phyloP scores from a whole-genome alignment of 2,329 filamentous ascomycete species.

The Beauveria australis region DNA sequence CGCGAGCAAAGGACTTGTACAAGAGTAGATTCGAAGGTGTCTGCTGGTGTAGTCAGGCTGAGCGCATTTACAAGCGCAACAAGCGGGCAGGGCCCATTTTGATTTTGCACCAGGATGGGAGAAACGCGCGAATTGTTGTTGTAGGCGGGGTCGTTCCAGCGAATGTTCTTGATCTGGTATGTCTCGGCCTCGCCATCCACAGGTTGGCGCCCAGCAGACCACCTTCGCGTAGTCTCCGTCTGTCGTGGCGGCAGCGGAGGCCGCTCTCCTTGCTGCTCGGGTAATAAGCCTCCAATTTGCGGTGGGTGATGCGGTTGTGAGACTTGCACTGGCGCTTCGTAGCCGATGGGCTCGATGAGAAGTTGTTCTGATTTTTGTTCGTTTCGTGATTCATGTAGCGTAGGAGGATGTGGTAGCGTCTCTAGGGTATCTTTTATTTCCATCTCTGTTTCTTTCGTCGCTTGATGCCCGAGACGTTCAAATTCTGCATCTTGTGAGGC shows the following conservation, averaged over 20 bases:
- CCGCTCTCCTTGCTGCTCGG: conserved; percentile 15
- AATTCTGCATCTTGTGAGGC: no score
- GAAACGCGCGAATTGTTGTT: conserved; percentile 61
- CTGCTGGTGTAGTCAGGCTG: conserved; percentile 68
- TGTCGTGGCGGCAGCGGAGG: conserved; percentile 32
- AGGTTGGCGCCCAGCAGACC: conserved; percentile 33
- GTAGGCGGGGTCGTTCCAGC: conserved; percentile 63
- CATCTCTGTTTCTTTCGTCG: background rate
- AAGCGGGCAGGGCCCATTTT: conserved; percentile 88
- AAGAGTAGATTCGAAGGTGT: conserved; percentile 56
- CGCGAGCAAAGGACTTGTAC: conserved; percentile 69
- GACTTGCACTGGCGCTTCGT: background rate
- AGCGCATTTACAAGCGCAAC: conserved; percentile 90
- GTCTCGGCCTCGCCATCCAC: conserved; percentile 57
- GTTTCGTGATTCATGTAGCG: background rate
- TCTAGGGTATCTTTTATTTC: background rate
- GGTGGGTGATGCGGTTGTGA: background rate
- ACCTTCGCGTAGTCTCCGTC: conserved; percentile 21
- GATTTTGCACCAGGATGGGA: conserved; percentile 85
- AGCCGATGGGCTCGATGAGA: conserved; percentile 5
- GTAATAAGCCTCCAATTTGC: background rate
- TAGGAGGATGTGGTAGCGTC: background rate
- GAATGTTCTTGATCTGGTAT: conserved; percentile 87
- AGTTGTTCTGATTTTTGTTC: conserved; percentile 1
- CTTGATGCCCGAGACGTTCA: background rate